These are phyloP conservation scores for Pneumocystis murina DNA, from an alignment of 1,139 yeast species.

Conservation along the genomic window DNA sequence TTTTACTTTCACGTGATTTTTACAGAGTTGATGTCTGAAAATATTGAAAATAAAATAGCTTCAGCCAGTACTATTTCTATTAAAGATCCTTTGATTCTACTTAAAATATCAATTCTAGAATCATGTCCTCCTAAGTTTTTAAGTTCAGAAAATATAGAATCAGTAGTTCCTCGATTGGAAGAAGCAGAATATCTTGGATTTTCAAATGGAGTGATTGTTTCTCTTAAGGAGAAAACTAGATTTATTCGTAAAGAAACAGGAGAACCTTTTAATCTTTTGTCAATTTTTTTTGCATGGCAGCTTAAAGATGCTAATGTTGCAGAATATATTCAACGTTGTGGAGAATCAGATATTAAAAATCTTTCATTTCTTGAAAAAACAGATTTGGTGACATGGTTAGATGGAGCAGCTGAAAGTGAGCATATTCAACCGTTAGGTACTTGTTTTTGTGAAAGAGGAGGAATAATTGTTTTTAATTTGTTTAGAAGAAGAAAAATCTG, in stretches of 20 bases:
- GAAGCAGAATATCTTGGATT: background rate
- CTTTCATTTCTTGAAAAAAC: conserved; percentile 76
- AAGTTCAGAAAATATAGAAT: conserved; percentile 3
- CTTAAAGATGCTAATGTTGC: conserved; percentile 62
- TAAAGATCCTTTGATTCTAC: conserved; percentile 13
- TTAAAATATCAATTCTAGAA: conserved; percentile 12
- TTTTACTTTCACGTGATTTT: too few species aligned
- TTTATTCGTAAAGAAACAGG: background rate
- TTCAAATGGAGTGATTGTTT: background rate
- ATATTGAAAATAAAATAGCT: too few species aligned
- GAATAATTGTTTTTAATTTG: conserved; percentile 14
- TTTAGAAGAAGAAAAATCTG: background rate
- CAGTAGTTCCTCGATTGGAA: background rate
- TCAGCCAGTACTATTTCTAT: background rate
- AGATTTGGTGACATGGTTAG: conserved; percentile 29
- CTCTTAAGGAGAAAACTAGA: background rate
- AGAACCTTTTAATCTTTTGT: conserved; percentile 36
- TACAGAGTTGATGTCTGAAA: too few species aligned
- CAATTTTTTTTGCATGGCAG: conserved; percentile 69
- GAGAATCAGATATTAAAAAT: conserved; percentile 46
- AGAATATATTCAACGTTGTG: conserved; percentile 66
- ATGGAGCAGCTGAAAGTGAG: conserved; percentile 10
- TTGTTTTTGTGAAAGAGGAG: background rate
- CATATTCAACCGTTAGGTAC: background rate
- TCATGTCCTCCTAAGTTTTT: conserved; percentile 10